These are phyloP conservation scores for Symbiodinium natans DNA, from an alignment of 73 alveolate genomes.

Conservation along the genomic window DNA sequence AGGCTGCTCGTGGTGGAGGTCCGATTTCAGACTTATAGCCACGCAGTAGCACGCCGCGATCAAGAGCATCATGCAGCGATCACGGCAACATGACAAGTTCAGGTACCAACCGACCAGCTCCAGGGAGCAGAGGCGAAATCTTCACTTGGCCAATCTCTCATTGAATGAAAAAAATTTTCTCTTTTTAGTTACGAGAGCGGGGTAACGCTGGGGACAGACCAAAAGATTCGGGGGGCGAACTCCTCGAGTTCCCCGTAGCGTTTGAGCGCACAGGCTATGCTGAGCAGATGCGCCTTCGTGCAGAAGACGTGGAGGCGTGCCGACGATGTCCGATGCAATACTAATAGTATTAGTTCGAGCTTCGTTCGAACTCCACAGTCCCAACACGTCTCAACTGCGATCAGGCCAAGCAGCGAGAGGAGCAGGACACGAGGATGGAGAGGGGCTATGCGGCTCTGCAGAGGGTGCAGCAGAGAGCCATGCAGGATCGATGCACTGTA, in stretches of 20 bases:
- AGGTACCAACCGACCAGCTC: slow-evolving; percentile 27
- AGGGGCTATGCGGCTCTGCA: slow-evolving; percentile 76
- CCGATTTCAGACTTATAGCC: too few relatives aligned
- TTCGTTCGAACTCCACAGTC: neutral
- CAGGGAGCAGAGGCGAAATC: slow-evolving; percentile 60
- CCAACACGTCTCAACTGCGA: too few relatives aligned
- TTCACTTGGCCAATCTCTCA: too few relatives aligned
- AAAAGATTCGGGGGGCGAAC: too few relatives aligned
- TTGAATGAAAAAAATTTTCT: neutral
- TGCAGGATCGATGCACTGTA: neutral
- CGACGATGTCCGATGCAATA: too few relatives aligned
- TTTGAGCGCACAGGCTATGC: slow-evolving; percentile 46
- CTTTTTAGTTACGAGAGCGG: neutral
- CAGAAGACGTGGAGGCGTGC: slow-evolving; percentile 58
- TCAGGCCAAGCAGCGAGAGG: slow-evolving; percentile 84
- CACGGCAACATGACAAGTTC: too few relatives aligned
- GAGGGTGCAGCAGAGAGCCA: slow-evolving; percentile 73
- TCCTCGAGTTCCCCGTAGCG: too few relatives aligned
- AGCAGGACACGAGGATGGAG: slow-evolving; percentile 73
- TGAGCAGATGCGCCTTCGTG: slow-evolving; percentile 75
- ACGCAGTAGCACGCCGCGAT: too few relatives aligned
- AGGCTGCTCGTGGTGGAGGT: slow-evolving; percentile 74
- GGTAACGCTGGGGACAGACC: too few relatives aligned
- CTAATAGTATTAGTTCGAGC: too few relatives aligned
- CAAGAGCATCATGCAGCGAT: too few relatives aligned